Evolutionary conservation across 2,329 filamentous ascomycete genomes (phyloP), one percentile per base, ranked within the genome.

Genomic region (Neophaeococcomyces mojaviensis): DNA sequence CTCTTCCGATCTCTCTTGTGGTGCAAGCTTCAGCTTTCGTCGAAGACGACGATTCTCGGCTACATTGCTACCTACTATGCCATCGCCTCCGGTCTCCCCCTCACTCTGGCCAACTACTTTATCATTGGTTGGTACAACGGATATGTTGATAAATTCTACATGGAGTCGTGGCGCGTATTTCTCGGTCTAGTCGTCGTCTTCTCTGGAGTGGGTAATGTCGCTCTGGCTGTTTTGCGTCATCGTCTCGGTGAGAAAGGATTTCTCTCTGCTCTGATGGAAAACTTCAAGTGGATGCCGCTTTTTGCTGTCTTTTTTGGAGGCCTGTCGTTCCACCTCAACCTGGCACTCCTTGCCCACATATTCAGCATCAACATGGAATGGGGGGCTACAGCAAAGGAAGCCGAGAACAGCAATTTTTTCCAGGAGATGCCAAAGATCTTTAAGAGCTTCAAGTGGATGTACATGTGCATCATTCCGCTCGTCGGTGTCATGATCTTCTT

Each of bases 311-410:
- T 92, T 73, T 73, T 94, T 15, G 86, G 87, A 42, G 87, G 87
- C 32, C 76, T 92, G 24, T 49, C 46, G 2, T 39, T 51, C 6
- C 86, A 92, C 67, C 77, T 94, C 40, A 85, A 79, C 30, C 82
- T 88, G 61, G 86, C 87, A 1, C 70, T 94, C 26, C 67, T 90
- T 36, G 75, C 81, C 2, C 87, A 92, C 69, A 87, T 90, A 79
- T 85, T 92, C 61, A 80, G 85, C 67, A 80, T 90, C 60, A 76
- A 92, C 66, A 90, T 92, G 82, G 79, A 78, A 2, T 92, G 87
- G 86, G 86, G 86, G 39, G 80, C 86, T 1, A 94, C 87, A 0
- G 77, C 81, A 31, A 94, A 94, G 67, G 87, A 94, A 35, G 50
- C 47, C n/a, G 55, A 88, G 59, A 81, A 83, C 59, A 82, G 83